Evolutionary conservation across 2,329 filamentous ascomycete species (phyloP).

Genomic region (Hypocreales sp.): DNA sequence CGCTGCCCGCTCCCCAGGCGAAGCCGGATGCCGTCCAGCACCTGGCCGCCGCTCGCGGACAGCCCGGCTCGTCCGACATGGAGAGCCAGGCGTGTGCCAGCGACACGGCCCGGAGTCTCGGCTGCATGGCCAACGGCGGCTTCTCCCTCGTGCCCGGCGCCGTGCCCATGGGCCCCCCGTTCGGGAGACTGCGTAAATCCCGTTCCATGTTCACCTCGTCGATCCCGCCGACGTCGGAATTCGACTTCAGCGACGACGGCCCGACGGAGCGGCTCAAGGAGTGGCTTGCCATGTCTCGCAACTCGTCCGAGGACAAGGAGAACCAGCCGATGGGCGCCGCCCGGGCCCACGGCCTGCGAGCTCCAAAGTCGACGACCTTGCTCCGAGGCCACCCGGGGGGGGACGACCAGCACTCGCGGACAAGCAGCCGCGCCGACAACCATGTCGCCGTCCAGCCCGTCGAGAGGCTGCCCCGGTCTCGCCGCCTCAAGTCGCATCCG

Average conservation of each 20-base stretch:
- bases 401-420: conserved; percentile 4
- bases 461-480: conserved; percentile 19
- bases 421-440: conserved; percentile 10
- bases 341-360: conserved; percentile 15
- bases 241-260: conserved; percentile 1
- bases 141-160: conserved; percentile 32
- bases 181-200: conserved; percentile 35
- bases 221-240: conserved; percentile 5
- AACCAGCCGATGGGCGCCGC: conserved; percentile 10
- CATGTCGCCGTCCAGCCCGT: conserved; percentile 20
- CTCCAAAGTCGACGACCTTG: conserved; percentile 41
- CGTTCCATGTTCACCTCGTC: conserved; percentile 34
- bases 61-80: background rate
- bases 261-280: conserved; percentile 3
- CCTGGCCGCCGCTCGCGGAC: background rate
- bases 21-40: background rate
- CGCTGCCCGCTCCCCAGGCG: background rate
- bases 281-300: conserved; percentile 4
- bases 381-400: conserved; percentile 17
- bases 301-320: conserved; percentile 9
- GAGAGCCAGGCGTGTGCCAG: background rate
- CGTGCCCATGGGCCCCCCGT: conserved; percentile 30
- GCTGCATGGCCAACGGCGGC: conserved; percentile 22
- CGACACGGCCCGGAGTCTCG: background rate
- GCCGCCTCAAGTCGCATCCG: conserved; percentile 22